Percentiles rank a stretch among this genome's conserved stretches.
phyloP scores from a whole-genome alignment of 2,329 filamentous ascomycete genomes.

The Arachnomyces sp. region DNA sequence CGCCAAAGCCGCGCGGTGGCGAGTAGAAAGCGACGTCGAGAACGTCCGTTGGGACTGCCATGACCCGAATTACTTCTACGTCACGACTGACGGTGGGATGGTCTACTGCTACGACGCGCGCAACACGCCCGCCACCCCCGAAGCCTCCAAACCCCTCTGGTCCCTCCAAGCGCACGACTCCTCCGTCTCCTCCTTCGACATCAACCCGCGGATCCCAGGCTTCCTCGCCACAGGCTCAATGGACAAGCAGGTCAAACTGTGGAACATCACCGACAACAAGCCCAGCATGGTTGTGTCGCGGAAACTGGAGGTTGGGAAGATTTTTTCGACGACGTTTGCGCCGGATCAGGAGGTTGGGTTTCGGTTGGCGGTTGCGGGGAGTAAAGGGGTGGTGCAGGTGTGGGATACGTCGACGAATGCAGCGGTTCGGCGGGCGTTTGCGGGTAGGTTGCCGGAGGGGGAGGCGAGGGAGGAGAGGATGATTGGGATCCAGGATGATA shows the following conservation, averaged over 20 bases:
- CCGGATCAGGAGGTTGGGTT: constrained; percentile 88
- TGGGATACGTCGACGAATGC: constrained; percentile 96
- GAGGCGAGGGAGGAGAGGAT: constrained; percentile 64
- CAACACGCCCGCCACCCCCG: constrained; percentile 62
- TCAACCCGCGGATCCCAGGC: constrained; percentile 82
- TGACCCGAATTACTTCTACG: constrained; percentile 86
- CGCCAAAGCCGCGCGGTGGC: constrained; percentile 73
- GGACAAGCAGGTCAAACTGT: constrained; percentile 92
- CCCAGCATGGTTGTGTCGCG: constrained; percentile 86
- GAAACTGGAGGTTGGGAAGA: constrained; percentile 87
- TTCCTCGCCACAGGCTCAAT: constrained; percentile 90
- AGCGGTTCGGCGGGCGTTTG: constrained; percentile 77
- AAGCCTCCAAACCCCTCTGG: constrained; percentile 79
- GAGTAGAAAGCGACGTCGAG: constrained; percentile 93
- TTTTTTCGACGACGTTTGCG: constrained; percentile 85
- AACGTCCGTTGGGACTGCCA: constrained; percentile 88
- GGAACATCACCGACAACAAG: constrained; percentile 75
- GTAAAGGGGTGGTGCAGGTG: constrained; percentile 83
- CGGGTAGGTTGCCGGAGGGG: constrained; percentile 51
- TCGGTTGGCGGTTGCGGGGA: constrained; percentile 84
- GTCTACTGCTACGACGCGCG: constrained; percentile 89
- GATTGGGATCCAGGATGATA: constrained; percentile 59
- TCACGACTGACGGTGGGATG: constrained; percentile 83
- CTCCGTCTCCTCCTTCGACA: constrained; percentile 82
- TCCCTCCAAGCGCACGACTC: constrained; percentile 92